Percentiles rank a stretch among this genome's conserved stretches.
These are phyloP conservation scores for Sanghuangporus sanghuang DNA, from an alignment of 1,284 basidiomycete species.

Conservation along the genomic window DNA sequence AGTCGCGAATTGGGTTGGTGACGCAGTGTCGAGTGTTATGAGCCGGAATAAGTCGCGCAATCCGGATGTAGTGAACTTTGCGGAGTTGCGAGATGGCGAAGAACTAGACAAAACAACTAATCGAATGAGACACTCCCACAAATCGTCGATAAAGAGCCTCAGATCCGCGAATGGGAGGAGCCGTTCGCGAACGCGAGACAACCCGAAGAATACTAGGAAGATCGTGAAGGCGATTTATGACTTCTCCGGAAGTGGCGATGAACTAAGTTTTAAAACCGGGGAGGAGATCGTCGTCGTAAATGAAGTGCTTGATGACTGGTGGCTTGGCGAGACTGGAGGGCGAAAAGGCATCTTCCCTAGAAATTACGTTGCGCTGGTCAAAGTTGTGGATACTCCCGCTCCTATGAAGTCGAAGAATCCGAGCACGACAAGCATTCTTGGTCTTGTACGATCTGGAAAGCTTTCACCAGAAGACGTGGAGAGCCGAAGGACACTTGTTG, in stretches of 20 bases:
- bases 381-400: conserved; percentile 25
- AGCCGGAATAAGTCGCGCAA: conserved; percentile 41
- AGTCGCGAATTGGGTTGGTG: conserved; percentile 63
- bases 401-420: conserved; percentile 17
- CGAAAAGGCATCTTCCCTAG: conserved; percentile 73
- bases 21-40: conserved; percentile 53
- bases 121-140: conserved; percentile 24
- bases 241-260: conserved; percentile 68
- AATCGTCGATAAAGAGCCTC: conserved; percentile 28
- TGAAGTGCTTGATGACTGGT: conserved; percentile 82
- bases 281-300: conserved; percentile 69
- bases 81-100: conserved; percentile 41
- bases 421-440: conserved; percentile 18
- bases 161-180: conserved; percentile 33
- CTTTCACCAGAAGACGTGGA: conserved; percentile 5
- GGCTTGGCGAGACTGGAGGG: conserved; percentile 71
- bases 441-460: not conserved
- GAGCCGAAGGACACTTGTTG: conserved; percentile 9
- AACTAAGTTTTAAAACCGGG: conserved; percentile 67
- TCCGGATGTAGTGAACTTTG: conserved; percentile 53
- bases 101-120: conserved; percentile 26
- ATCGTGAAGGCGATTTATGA: conserved; percentile 67
- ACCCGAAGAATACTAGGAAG: conserved; percentile 41
- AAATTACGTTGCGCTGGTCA: conserved; percentile 56
- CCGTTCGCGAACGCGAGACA: not conserved